Conservation (phyloP, 331 rosid species). For the Telfairia occidentalis region DNA sequence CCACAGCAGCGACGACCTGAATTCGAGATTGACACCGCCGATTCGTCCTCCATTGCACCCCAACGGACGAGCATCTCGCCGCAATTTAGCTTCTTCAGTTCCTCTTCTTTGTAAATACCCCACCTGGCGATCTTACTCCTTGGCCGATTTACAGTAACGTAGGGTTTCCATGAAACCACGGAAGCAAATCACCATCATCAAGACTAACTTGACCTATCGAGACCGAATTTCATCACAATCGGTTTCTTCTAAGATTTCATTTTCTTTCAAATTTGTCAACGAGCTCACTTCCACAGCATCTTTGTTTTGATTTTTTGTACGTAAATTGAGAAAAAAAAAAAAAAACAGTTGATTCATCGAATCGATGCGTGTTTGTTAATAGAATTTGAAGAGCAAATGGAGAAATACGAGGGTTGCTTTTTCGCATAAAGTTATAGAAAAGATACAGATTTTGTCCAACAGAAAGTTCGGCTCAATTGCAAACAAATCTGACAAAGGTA, state of each 20-base stretch:
- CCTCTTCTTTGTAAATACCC: constrained; percentile 6
- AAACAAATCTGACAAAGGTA: neutral
- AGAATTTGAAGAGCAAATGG: neutral
- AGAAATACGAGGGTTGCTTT: neutral
- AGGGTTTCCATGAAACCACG: neutral
- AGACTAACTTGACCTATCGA: neutral
- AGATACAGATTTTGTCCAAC: neutral
- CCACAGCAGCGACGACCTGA: constrained; percentile 32
- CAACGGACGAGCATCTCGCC: constrained; percentile 10
- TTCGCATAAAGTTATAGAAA: neutral
- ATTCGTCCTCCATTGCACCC: constrained; percentile 42
- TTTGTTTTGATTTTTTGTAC: neutral
- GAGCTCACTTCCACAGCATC: neutral
- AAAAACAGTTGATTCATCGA: neutral
- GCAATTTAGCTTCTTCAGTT: neutral
- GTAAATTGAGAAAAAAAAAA: neutral
- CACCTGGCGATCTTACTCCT: neutral
- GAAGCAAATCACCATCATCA: neutral
- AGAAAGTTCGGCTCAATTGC: neutral
- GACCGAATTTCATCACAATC: neutral
- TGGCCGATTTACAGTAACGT: neutral
- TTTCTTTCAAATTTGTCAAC: neutral
- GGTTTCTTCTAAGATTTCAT: neutral
- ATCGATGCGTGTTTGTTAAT: neutral
- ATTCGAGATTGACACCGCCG: constrained; percentile 23